A percentile compares a stretch with the other conserved stretches of the same genome.
Evolutionary conservation across 306 rosid genomes (phyloP).

Genomic region (Medicago ruthenica): DNA sequence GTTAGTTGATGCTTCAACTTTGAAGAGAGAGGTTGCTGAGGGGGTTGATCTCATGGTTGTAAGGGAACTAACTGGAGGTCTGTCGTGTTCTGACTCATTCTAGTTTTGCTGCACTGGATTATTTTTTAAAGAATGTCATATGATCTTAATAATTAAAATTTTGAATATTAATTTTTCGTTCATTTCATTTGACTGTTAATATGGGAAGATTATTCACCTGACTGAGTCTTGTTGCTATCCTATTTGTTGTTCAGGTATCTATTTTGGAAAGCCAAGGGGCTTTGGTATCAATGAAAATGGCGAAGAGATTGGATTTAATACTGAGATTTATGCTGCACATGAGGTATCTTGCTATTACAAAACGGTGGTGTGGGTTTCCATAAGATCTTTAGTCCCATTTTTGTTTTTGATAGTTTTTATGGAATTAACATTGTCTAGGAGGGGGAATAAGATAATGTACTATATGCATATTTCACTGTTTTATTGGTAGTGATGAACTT

Average conservation of each 20-base stretch:
- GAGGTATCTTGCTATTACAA: constrained; percentile 60
- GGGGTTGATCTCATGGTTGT: constrained; percentile 96
- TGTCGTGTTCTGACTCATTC: constrained; percentile 28
- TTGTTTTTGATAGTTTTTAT: neutral
- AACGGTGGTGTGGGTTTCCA: constrained; percentile 17
- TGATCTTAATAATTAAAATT: neutral
- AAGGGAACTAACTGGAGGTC: constrained; percentile 97
- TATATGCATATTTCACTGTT: constrained; percentile 28
- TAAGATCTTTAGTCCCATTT: constrained; percentile 1
- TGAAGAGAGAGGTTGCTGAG: constrained; percentile 85
- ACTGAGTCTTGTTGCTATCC: constrained; percentile 19
- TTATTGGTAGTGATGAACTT: constrained; percentile 2
- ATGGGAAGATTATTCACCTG: neutral
- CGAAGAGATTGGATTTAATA: constrained; percentile 84
- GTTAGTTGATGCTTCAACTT: constrained; percentile 90
- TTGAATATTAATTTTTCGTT: neutral
- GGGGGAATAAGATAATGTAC: constrained; percentile 22
- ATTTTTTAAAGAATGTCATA: neutral
- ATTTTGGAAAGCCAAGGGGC: constrained; percentile 94
- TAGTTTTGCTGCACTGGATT: constrained; percentile 5
- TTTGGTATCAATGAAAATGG: constrained; percentile 70
- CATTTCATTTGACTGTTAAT: neutral
- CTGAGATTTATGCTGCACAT: constrained; percentile 73
- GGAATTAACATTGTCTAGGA: constrained; percentile 4
- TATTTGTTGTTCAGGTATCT: constrained; percentile 66